Evolutionary conservation across 202 grass and related monocot species (phyloP).

Genomic region (Elaeis oleifera): DNA sequence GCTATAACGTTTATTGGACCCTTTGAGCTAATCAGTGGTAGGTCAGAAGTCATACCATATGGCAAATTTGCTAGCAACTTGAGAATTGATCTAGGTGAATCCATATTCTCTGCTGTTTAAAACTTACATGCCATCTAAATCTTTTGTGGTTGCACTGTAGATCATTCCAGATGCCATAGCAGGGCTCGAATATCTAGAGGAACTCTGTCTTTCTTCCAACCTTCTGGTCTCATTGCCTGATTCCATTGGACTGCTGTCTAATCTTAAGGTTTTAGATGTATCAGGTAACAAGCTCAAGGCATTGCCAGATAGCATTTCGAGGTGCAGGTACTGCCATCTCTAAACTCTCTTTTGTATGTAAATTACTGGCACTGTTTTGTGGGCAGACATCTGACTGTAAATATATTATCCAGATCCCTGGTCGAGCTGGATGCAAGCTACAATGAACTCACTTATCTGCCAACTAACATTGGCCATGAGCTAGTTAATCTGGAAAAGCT

Average conservation of each 20-base stretch:
- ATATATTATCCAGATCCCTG: slow-evolving; percentile 35
- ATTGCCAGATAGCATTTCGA: slow-evolving; percentile 89
- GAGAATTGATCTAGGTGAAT: too few relatives aligned
- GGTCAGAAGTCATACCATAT: too few relatives aligned
- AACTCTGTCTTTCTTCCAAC: slow-evolving; percentile 58
- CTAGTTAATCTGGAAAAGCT: slow-evolving; percentile 62
- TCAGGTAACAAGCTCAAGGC: slow-evolving; percentile 73
- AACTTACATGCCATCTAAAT: too few relatives aligned
- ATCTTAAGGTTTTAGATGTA: slow-evolving; percentile 71
- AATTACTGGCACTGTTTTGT: background rate
- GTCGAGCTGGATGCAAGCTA: slow-evolving; percentile 82
- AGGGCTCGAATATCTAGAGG: slow-evolving; percentile 64
- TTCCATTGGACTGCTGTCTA: slow-evolving; percentile 65
- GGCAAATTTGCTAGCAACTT: too few relatives aligned
- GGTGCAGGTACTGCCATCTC: slow-evolving; percentile 57
- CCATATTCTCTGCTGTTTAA: too few relatives aligned
- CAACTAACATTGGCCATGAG: slow-evolving; percentile 84
- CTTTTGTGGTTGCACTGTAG: slow-evolving; percentile 27
- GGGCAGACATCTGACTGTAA: background rate
- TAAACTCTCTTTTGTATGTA: background rate
- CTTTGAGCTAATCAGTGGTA: too few relatives aligned
- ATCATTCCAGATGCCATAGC: slow-evolving; percentile 81
- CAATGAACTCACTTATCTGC: slow-evolving; percentile 72
- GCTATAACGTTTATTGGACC: too few relatives aligned
- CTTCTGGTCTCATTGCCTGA: slow-evolving; percentile 61